phyloP scores from a whole-genome alignment of 1,139 yeast genomes.

The Hyphopichia fennica region DNA sequence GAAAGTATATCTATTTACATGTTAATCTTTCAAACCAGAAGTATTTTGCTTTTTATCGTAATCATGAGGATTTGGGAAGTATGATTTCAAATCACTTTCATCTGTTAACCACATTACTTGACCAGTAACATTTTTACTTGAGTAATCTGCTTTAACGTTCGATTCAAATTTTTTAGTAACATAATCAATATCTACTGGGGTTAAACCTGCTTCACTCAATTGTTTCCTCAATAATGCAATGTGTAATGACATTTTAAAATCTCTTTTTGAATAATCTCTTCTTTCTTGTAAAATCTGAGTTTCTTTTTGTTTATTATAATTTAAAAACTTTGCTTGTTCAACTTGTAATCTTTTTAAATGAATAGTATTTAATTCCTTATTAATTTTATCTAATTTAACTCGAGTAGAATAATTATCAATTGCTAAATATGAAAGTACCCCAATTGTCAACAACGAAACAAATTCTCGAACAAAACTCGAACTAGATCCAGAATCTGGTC shows the following conservation, averaged over 20 bases:
- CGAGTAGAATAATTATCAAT: constrained; percentile 51
- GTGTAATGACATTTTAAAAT: constrained; percentile 62
- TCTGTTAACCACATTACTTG: constrained; percentile 62
- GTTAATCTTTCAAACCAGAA: background rate
- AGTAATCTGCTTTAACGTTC: constrained; percentile 54
- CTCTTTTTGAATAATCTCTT: constrained; percentile 48
- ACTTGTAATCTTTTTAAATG: constrained; percentile 43
- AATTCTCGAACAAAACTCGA: constrained; percentile 21
- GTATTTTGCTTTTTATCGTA: constrained; percentile 42
- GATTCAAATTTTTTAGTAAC: constrained; percentile 56
- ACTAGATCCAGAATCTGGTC: background rate
- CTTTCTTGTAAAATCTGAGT: constrained; percentile 48
- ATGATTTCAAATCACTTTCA: constrained; percentile 32
- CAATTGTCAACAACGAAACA: constrained; percentile 36
- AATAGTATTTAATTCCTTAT: constrained; percentile 38
- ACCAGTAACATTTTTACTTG: constrained; percentile 54
- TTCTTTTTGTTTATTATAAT: constrained; percentile 48
- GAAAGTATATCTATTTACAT: background rate
- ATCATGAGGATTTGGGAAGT: constrained; percentile 59
- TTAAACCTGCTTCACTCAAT: constrained; percentile 48
- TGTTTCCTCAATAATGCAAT: constrained; percentile 63
- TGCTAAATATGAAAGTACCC: constrained; percentile 48
- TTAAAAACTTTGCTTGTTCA: constrained; percentile 44
- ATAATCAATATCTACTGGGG: constrained; percentile 53
- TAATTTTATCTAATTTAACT: constrained; percentile 39